Conservation (phyloP, 2,329 filamentous ascomycete genomes). For the Oidium heveae region DNA sequence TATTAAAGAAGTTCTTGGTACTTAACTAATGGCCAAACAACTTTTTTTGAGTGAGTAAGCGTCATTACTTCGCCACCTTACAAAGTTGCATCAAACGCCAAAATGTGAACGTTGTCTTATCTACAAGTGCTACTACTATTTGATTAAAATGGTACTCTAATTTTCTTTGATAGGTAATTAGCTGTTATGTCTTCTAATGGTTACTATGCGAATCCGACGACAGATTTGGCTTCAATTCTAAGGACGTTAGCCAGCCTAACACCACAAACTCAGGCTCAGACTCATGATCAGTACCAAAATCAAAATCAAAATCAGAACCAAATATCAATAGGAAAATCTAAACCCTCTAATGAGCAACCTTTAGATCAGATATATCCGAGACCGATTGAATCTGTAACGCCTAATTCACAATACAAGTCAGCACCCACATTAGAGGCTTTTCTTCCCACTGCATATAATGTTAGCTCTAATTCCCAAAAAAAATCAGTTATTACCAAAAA, state of each 20-base stretch:
- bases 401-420: neutral
- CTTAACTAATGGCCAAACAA: no score
- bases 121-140: no score
- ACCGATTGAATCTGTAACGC: neutral
- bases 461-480: constrained; percentile 7
- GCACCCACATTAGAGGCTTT: constrained; percentile 1
- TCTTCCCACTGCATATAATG: constrained; percentile 1
- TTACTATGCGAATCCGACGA: constrained; percentile 2
- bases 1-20: no score
- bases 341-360: neutral
- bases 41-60: no score
- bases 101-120: no score
- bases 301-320: constrained; percentile 13
- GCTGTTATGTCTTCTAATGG: neutral
- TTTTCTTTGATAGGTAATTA: no score
- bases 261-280: constrained; percentile 6
- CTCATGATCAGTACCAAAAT: constrained; percentile 1
- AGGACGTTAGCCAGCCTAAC: constrained; percentile 11
- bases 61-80: no score
- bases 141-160: no score
- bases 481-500: constrained; percentile 4
- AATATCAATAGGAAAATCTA: constrained; percentile 8
- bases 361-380: neutral
- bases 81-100: no score
- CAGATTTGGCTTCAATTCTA: constrained; percentile 14